Evolutionary conservation across 129 eudicot species (phyloP).

Genomic region (Tagetes patula): DNA sequence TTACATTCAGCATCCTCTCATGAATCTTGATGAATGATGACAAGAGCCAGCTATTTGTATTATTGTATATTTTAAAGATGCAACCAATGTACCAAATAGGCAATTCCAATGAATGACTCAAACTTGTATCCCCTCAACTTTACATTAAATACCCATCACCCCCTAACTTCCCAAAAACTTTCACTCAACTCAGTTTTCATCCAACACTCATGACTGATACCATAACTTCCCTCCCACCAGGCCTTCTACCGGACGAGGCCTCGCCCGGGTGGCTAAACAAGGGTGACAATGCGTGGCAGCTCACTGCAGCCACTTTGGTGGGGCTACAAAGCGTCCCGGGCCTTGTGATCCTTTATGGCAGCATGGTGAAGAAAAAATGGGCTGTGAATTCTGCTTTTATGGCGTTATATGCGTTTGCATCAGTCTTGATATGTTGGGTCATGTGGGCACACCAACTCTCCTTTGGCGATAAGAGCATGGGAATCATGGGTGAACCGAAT

Average conservation of each 20-base stretch:
- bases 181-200: constrained; percentile 1
- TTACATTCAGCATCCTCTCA: constrained; percentile 5
- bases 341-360: constrained; percentile 75
- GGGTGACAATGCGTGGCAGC: constrained; percentile 67
- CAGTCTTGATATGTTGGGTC: constrained; percentile 75
- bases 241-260: constrained; percentile 39
- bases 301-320: constrained; percentile 68
- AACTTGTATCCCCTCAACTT: constrained; percentile 11
- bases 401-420: constrained; percentile 80
- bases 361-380: constrained; percentile 92
- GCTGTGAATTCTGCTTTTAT: constrained; percentile 82
- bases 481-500: constrained; percentile 45
- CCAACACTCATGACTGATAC: constrained; percentile 21
- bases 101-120: constrained; percentile 49
- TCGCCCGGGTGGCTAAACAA: constrained; percentile 68
- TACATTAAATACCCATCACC: constrained; percentile 26
- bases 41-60: constrained; percentile 34
- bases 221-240: constrained; percentile 34
- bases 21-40: constrained; percentile 48
- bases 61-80: constrained; percentile 31
- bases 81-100: constrained; percentile 31
- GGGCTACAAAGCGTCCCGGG: constrained; percentile 85
- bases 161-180: constrained; percentile 15
- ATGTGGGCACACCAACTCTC: constrained; percentile 68
- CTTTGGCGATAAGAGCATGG: constrained; percentile 36